phyloP scores from a whole-genome alignment of 495 filamentous ascomycete genomes.

The Xylaria curta region DNA sequence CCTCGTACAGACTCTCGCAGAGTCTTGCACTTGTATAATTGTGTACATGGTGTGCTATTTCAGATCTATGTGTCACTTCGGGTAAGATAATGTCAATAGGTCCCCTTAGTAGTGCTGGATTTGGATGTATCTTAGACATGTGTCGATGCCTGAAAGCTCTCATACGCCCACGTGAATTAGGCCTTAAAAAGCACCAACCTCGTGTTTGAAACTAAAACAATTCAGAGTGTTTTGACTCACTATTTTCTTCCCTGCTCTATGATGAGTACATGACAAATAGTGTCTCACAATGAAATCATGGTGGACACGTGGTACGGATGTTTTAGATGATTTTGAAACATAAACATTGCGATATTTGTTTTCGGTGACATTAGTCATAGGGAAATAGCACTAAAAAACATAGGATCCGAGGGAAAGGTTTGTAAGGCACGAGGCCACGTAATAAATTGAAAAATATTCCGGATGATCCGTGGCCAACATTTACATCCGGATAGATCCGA shows the following conservation, averaged over 20 bases:
- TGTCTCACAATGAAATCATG: background rate
- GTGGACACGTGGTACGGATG: background rate
- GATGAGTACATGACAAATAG: background rate
- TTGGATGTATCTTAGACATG: background rate
- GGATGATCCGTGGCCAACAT: background rate
- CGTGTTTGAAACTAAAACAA: background rate
- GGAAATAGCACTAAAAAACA: background rate
- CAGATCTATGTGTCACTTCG: too few relatives aligned
- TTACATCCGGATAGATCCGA: background rate
- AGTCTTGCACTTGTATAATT: too few relatives aligned
- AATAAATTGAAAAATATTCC: background rate
- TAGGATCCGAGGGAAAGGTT: background rate
- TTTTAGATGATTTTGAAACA: background rate
- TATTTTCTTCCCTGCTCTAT: background rate
- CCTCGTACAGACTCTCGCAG: too few relatives aligned
- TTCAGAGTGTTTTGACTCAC: background rate
- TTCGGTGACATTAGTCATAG: background rate
- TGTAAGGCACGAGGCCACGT: background rate
- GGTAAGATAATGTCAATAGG: background rate
- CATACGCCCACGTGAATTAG: background rate
- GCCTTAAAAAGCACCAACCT: background rate
- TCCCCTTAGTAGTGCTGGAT: background rate
- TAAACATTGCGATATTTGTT: background rate
- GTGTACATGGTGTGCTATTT: too few relatives aligned
- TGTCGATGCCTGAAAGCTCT: background rate